Evolutionary conservation across 2,329 filamentous ascomycete genomes (phyloP).

Genomic region (Acephala macrosclerotiorum): DNA sequence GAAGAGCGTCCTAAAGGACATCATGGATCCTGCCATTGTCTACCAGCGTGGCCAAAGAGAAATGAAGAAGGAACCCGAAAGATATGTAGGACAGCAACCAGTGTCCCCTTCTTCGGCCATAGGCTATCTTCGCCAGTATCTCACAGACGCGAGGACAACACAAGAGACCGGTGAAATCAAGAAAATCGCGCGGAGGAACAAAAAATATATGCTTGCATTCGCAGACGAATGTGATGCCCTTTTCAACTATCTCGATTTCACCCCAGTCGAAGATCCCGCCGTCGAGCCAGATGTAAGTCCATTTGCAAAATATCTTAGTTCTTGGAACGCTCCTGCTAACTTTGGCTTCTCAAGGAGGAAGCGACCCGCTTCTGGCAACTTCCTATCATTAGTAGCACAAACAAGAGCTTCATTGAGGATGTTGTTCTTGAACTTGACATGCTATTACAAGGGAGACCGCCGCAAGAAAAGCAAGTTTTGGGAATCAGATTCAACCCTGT

Average conservation of each 20-base stretch:
- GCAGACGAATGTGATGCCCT: conserved; percentile 66
- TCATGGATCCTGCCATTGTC: conserved; percentile 61
- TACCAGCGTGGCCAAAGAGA: conserved; percentile 60
- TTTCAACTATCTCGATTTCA: conserved; percentile 65
- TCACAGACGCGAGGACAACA: conserved; percentile 59
- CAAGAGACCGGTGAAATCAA: conserved; percentile 56
- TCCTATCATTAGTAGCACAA: conserved; percentile 37
- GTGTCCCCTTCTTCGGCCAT: conserved; percentile 62
- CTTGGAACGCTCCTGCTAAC: not conserved
- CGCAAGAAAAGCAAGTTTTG: conserved; percentile 25
- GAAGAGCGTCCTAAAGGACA: conserved; percentile 53
- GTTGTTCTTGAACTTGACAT: conserved; percentile 60
- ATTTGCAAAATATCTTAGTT: conserved; percentile 6
- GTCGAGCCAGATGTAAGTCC: not conserved
- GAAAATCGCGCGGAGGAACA: conserved; percentile 65
- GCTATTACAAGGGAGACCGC: conserved; percentile 32
- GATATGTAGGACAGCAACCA: conserved; percentile 56
- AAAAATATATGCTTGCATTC: conserved; percentile 69
- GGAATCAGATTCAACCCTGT: conserved; percentile 14
- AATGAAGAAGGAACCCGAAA: conserved; percentile 57
- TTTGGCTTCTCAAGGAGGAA: conserved; percentile 40
- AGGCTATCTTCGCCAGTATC: conserved; percentile 63
- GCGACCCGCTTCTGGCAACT: conserved; percentile 43
- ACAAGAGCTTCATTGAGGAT: conserved; percentile 60
- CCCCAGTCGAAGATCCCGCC: conserved; percentile 41